These are phyloP conservation scores for Eutypella sp. DNA, from an alignment of 2,329 filamentous ascomycete species.

Conservation along the genomic window DNA sequence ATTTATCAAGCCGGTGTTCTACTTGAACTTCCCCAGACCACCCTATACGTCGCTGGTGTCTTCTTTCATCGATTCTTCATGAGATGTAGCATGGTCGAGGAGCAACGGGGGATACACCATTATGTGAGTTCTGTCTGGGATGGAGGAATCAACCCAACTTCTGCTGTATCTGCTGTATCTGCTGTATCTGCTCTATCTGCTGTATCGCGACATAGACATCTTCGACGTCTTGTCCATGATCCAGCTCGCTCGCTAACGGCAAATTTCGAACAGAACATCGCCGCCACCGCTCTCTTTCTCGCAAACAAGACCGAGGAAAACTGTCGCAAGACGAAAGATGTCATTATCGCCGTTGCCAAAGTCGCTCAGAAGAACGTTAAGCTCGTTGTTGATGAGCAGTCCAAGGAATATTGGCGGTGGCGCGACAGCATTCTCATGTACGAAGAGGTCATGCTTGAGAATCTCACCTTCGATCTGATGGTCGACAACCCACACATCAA, in stretches of 20 bases:
- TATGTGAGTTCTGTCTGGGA: constrained; percentile 56
- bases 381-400: constrained; percentile 89
- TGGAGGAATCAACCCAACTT: no score
- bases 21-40: constrained; percentile 86
- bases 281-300: constrained; percentile 85
- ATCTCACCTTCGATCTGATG: constrained; percentile 88
- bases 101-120: constrained; percentile 77
- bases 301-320: constrained; percentile 98
- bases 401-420: constrained; percentile 98
- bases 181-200: background rate
- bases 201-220: background rate
- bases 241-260: constrained; percentile 9
- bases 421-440: constrained; percentile 87
- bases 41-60: constrained; percentile 83
- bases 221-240: background rate
- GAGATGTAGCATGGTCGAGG: constrained; percentile 74
- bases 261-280: constrained; percentile 59
- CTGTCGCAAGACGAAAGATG: constrained; percentile 88
- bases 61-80: constrained; percentile 97
- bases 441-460: constrained; percentile 88
- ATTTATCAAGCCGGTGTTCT: constrained; percentile 91
- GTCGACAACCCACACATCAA: constrained; percentile 83
- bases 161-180: background rate
- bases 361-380: constrained; percentile 92
- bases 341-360: constrained; percentile 89